Conservation (phyloP, 176 grass and related monocot species). For the Juncus inflexus region DNA sequence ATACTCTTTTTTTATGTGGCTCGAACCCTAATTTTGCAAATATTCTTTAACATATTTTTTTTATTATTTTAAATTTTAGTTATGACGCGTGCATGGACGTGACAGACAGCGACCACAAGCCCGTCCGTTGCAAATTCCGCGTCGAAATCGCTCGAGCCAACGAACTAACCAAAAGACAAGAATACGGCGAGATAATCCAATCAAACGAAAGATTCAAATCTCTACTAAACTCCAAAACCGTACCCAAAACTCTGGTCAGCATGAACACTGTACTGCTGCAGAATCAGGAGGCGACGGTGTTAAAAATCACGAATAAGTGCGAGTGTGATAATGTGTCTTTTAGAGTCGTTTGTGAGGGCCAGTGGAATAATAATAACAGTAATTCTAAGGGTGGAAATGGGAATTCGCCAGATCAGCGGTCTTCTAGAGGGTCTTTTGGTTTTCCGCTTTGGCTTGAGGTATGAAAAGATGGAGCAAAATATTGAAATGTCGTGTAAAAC, state of each 20-base stretch:
- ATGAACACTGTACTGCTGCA: constrained; percentile 49
- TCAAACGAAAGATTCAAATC: constrained; percentile 51
- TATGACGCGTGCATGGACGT: constrained; percentile 96
- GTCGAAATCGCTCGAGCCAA: constrained; percentile 84
- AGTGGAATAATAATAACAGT: constrained; percentile 36
- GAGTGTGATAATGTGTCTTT: constrained; percentile 69
- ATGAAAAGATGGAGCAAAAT: constrained; percentile 16
- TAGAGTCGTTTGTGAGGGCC: constrained; percentile 70
- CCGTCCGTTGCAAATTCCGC: constrained; percentile 84
- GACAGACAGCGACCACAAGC: constrained; percentile 96
- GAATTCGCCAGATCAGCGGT: constrained; percentile 44
- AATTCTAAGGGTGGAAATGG: constrained; percentile 30
- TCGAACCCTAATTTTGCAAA: not conserved
- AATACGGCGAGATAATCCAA: constrained; percentile 77
- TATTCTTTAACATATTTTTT: constrained; percentile 4
- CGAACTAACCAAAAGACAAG: constrained; percentile 84
- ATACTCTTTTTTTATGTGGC: constrained; percentile 25
- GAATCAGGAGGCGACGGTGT: constrained; percentile 52
- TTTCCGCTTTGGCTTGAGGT: constrained; percentile 95
- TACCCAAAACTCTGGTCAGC: constrained; percentile 67
- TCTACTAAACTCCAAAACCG: constrained; percentile 50
- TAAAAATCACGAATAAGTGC: constrained; percentile 71
- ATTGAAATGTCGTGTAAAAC: not conserved
- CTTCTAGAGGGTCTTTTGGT: constrained; percentile 65
- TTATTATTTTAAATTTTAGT: constrained; percentile 29